Percentiles rank a stretch among this genome's conserved stretches.
phyloP scores from a whole-genome alignment of 805 yeast genomes.

The Naumovozyma dairenensis region DNA sequence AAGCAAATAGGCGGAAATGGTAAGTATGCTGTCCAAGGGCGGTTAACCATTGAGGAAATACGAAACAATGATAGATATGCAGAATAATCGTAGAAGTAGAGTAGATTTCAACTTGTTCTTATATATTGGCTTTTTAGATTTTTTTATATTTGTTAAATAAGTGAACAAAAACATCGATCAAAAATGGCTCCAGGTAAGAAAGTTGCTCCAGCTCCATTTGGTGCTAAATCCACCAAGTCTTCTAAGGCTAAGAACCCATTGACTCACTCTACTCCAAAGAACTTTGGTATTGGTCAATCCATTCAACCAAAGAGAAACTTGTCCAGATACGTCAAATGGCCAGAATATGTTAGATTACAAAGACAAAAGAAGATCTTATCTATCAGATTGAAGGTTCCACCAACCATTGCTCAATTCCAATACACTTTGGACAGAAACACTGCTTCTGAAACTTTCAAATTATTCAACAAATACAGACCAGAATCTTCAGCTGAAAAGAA shows the following conservation, averaged over 20 bases:
- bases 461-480: slow-evolving; percentile 98
- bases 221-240: slow-evolving; percentile 54
- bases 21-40: too few relatives aligned
- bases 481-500: slow-evolving; percentile 96
- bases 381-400: slow-evolving; percentile 97
- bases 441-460: slow-evolving; percentile 93
- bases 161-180: not conserved
- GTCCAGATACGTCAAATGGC: slow-evolving; percentile 98
- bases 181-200: slow-evolving; percentile 54
- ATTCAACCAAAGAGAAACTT: slow-evolving; percentile 93
- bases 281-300: slow-evolving; percentile 94
- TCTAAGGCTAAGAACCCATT: slow-evolving; percentile 69
- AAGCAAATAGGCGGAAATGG: not conserved
- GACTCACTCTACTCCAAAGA: slow-evolving; percentile 81
- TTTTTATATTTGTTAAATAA: not conserved
- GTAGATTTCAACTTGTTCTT: too few relatives aligned
- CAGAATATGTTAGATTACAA: slow-evolving; percentile 95
- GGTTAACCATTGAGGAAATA: too few relatives aligned
- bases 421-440: slow-evolving; percentile 97
- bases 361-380: slow-evolving; percentile 96
- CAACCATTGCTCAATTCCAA: slow-evolving; percentile 95
- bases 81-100: too few relatives aligned
- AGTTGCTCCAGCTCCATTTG: slow-evolving; percentile 98
- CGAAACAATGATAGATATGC: too few relatives aligned
- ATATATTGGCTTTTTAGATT: too few relatives aligned